Evolutionary conservation across 2,329 filamentous ascomycete species (phyloP), one percentile per base, ranked within the genome.

Genomic region (Beauveria medogensis): DNA sequence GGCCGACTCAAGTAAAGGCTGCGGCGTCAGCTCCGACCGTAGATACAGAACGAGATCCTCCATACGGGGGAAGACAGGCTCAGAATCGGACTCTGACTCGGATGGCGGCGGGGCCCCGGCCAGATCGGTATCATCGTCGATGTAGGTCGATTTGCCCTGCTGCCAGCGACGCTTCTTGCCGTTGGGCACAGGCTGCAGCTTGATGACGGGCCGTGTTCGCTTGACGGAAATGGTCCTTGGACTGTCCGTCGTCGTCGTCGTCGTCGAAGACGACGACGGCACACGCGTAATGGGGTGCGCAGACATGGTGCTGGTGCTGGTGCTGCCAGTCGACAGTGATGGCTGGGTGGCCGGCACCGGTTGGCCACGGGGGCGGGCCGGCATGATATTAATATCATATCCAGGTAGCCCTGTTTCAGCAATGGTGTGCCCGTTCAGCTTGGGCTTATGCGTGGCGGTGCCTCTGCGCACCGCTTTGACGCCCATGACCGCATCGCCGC

Each of bases 21-120:
- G 75, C 0, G 69, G 67, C 1, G 71, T 69, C 14, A 53, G 50
- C 2, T 77, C 76, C 9, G 78, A 75, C 16, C 77, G 79, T 60
- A 87, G 78, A 51, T 82, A 75, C 26, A 88, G 73, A 2, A 86
- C 75, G 1, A 86, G 67, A 63, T 87, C 81, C 66, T 87, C 85
- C 0, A 75, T 66, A 47, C 83, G 70, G 0, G 80, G 78, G 24
- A 87, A 72, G 0, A 84, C 75, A 1, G 80, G 73, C 40, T 76
- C 71, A 44, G 77, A 76, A 0, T 68, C 59, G 18, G 62, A 51
- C 9, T 67, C 59, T 18, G 62, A 46, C 16, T 65, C 8, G 18
- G 10, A 64, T 1, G 63, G 28, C 69, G 59, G 8, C 63, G 34
- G 34, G 5, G 34, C 34, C 34, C 34, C 34, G 14, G 34, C 26